Percentiles rank a stretch among this genome's conserved stretches.
Conservation (phyloP, 1,284 basidiomycete species). For the Ustilago hordei region DNA sequence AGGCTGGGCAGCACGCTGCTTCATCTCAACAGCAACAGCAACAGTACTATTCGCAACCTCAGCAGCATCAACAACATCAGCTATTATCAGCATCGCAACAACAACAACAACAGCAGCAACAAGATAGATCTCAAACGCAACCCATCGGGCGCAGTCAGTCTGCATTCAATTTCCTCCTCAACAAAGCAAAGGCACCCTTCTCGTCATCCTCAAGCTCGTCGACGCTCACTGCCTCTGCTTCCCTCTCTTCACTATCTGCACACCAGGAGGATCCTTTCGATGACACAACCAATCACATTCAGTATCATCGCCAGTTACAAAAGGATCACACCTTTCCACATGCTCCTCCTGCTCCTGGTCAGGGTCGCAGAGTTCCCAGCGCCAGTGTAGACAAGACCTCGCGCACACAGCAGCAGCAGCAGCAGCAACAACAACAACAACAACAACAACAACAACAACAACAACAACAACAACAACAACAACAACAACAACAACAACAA, state of each 20-base stretch:
- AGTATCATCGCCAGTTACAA: slow-evolving; percentile 50
- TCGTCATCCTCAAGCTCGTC: slow-evolving; percentile 49
- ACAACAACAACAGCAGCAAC: slow-evolving; percentile 16
- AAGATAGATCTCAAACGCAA: slow-evolving; percentile 24
- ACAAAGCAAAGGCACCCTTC: slow-evolving; percentile 63
- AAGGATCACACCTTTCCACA: slow-evolving; percentile 37
- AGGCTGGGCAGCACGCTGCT: slow-evolving; percentile 22
- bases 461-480: background rate
- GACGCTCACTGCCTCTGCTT: slow-evolving; percentile 48
- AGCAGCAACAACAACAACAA: slow-evolving; percentile 17
- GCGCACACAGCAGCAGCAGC: slow-evolving; percentile 8
- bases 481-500: slow-evolving; percentile 16
- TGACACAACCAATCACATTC: slow-evolving; percentile 44
- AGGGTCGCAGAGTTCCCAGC: slow-evolving; percentile 24
- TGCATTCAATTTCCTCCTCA: slow-evolving; percentile 63
- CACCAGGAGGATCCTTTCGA: slow-evolving; percentile 45
- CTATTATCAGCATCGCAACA: slow-evolving; percentile 14
- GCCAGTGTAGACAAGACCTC: slow-evolving; percentile 13
- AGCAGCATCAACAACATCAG: slow-evolving; percentile 16
- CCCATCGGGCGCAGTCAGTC: slow-evolving; percentile 60
- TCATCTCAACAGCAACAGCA: slow-evolving; percentile 22
- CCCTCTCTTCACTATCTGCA: slow-evolving; percentile 44
- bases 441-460: slow-evolving; percentile 19
- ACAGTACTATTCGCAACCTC: slow-evolving; percentile 4
- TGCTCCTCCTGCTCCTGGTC: slow-evolving; percentile 20